Percentiles rank a stretch among this genome's conserved stretches.
These are phyloP conservation scores for Trichoderma koningii DNA, from an alignment of 2,329 filamentous ascomycete species.

Conservation along the genomic window DNA sequence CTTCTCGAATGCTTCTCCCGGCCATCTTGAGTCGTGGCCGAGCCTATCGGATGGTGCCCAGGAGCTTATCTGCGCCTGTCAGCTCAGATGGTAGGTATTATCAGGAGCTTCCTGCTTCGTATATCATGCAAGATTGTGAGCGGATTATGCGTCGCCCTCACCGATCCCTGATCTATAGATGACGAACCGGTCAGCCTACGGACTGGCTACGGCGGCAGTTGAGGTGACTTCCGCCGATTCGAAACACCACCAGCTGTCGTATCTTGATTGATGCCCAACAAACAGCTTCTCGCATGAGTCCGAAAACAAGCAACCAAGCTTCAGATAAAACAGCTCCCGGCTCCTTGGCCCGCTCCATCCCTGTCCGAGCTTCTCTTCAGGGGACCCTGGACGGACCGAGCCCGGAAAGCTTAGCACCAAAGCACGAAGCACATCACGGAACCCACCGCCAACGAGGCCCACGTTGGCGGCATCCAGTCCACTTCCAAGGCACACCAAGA, in stretches of 20 bases:
- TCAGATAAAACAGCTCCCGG: too few relatives aligned
- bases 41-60: slow-evolving; percentile 13
- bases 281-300: not conserved
- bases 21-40: not conserved
- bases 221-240: too few relatives aligned
- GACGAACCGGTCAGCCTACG: not conserved
- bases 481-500: not conserved
- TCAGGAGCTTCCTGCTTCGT: slow-evolving; percentile 12
- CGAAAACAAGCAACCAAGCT: not conserved
- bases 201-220: not conserved
- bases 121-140: slow-evolving; percentile 11
- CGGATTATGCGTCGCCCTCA: slow-evolving; percentile 11
- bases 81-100: not conserved
- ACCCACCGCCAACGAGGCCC: slow-evolving; percentile 10
- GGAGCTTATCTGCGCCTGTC: not conserved
- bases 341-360: not conserved
- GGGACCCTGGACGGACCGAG: slow-evolving; percentile 4
- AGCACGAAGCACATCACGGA: slow-evolving; percentile 15
- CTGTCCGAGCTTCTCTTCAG: slow-evolving; percentile 14
- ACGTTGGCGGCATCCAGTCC: not conserved
- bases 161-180: not conserved
- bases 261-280: slow-evolving; percentile 21
- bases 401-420: slow-evolving; percentile 20
- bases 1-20: slow-evolving; percentile 18
- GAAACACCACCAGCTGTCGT: not conserved